These are phyloP conservation scores for Ambrosiella cleistominuta DNA, from an alignment of 2,329 filamentous ascomycete species.

Conservation along the genomic window DNA sequence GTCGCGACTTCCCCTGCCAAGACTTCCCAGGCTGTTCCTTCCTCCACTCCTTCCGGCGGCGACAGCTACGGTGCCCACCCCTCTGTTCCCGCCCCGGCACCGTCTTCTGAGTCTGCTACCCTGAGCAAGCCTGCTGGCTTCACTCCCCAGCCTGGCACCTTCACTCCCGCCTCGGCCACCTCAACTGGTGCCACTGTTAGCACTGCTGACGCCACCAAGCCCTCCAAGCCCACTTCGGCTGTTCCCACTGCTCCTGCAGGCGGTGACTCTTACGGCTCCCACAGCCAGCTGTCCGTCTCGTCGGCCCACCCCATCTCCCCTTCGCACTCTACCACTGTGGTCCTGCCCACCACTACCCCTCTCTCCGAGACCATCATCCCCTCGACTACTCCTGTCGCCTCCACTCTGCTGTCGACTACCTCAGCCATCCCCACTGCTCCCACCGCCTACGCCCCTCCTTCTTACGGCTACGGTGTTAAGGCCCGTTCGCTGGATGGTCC, in stretches of 20 bases:
- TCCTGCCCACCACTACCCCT: not conserved
- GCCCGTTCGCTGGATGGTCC: not conserved
- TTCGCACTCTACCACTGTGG: not conserved
- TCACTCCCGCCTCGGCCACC: not conserved
- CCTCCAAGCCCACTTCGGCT: not conserved
- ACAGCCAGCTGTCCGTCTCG: not conserved
- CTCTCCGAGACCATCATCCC: not conserved
- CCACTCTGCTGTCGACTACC: not conserved
- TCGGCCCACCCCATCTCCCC: not conserved
- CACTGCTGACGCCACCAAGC: not conserved
- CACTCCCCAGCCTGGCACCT: not conserved
- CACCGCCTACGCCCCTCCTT: not conserved
- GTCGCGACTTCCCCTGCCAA: not conserved
- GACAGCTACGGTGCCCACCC: not conserved
- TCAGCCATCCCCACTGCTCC: not conserved
- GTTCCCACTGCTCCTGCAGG: not conserved
- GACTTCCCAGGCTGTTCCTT: not conserved
- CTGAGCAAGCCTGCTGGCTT: not conserved
- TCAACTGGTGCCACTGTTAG: not conserved
- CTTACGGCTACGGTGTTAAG: conserved; percentile 1
- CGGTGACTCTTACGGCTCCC: not conserved
- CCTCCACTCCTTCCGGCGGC: not conserved
- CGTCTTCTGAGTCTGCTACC: not conserved
- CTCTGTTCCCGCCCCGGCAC: not conserved
- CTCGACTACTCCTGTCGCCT: not conserved